Conservation (phyloP, 1,284 basidiomycete genomes). For the Ustilago shanxiensis region DNA sequence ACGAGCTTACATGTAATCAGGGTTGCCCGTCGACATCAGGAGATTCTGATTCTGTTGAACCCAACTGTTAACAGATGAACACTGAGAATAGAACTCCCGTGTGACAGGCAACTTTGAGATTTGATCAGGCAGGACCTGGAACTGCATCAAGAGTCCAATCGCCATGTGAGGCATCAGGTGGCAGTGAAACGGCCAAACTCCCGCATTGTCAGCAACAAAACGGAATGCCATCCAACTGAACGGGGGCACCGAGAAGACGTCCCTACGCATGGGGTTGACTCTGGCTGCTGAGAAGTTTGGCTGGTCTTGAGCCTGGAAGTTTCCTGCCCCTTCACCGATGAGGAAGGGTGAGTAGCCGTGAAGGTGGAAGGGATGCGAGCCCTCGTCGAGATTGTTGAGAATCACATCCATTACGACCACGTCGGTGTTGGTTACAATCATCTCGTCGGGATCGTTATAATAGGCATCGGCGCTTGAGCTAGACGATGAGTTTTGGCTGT, state of each 20-base stretch:
- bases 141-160: slow-evolving; percentile 54
- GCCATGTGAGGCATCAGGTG: slow-evolving; percentile 56
- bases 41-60: slow-evolving; percentile 31
- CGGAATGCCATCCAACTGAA: slow-evolving; percentile 57
- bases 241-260: slow-evolving; percentile 55
- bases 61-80: slow-evolving; percentile 37
- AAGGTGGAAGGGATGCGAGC: slow-evolving; percentile 73
- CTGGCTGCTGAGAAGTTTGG: slow-evolving; percentile 39
- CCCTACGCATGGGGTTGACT: slow-evolving; percentile 54
- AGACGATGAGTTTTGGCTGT: slow-evolving; percentile 21
- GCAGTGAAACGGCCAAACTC: slow-evolving; percentile 63
- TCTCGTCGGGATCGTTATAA: slow-evolving; percentile 39
- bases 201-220: slow-evolving; percentile 59
- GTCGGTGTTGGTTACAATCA: slow-evolving; percentile 50
- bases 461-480: slow-evolving; percentile 34
- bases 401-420: slow-evolving; percentile 65
- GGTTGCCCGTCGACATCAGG: slow-evolving; percentile 30
- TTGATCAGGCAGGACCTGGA: slow-evolving; percentile 42
- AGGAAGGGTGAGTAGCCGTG: slow-evolving; percentile 61
- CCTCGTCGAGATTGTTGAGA: slow-evolving; percentile 71
- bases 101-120: slow-evolving; percentile 23
- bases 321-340: slow-evolving; percentile 68
- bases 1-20: slow-evolving; percentile 19
- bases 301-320: slow-evolving; percentile 36
- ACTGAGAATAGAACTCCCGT: slow-evolving; percentile 25